These are phyloP conservation scores for Erodium moschatum DNA, from an alignment of 441 rosid genomes.

Conservation along the genomic window DNA sequence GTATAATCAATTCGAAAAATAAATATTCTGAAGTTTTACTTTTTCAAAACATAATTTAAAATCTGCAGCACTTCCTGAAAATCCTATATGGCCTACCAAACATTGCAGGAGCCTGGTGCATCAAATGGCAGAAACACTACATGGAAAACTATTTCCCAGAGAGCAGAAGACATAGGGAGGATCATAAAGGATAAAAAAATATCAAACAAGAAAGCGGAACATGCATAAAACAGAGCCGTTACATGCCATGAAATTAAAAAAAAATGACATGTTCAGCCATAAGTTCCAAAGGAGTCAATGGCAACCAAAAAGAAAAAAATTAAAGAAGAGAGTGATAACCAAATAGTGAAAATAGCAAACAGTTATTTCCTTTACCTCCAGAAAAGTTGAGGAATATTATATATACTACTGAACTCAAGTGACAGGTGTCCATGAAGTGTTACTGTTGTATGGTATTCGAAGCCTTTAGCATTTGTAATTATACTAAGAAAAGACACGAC, in stretches of 20 bases:
- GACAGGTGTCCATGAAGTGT: not conserved
- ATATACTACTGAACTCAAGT: not conserved
- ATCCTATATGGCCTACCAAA: not conserved
- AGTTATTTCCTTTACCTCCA: not conserved
- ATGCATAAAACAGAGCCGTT: not conserved
- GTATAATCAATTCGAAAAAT: not conserved
- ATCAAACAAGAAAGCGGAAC: not conserved
- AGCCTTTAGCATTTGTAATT: not conserved
- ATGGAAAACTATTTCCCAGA: not conserved
- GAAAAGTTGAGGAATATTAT: not conserved
- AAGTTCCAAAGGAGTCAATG: not conserved
- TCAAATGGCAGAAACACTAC: not conserved
- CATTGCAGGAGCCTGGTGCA: not conserved
- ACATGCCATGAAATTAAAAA: not conserved
- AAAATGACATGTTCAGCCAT: not conserved
- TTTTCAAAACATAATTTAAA: not conserved
- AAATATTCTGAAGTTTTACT: not conserved
- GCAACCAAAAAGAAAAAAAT: not conserved
- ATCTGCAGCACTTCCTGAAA: not conserved
- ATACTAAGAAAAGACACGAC: not conserved
- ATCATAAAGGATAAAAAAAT: no score
- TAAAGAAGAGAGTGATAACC: not conserved
- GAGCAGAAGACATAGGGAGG: no score
- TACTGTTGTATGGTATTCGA: not conserved
- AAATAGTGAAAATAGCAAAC: not conserved